phyloP scores from a whole-genome alignment of 164 flowering plant species.

The Dillenia turbinata region DNA sequence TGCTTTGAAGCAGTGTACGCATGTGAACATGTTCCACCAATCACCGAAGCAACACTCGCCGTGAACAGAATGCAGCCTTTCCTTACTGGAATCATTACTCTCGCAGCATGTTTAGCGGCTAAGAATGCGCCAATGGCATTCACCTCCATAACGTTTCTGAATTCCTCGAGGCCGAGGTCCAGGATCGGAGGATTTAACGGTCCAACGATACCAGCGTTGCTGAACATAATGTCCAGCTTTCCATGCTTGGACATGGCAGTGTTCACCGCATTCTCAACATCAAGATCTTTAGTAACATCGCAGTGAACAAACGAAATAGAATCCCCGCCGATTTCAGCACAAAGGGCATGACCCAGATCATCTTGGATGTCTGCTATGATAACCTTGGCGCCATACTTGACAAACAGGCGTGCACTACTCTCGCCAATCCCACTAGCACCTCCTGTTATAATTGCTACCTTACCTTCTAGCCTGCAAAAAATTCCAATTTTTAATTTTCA shows the following conservation, averaged over 20 bases:
- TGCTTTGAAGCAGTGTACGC: constrained; percentile 30
- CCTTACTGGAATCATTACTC: constrained; percentile 30
- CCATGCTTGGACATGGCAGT: constrained; percentile 11
- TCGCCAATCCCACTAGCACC: constrained; percentile 19
- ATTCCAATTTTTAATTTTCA: too few species aligned
- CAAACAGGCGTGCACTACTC: constrained; percentile 8
- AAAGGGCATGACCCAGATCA: constrained; percentile 5
- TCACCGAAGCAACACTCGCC: constrained; percentile 17
- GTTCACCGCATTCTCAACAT: constrained; percentile 13
- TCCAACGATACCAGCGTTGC: constrained; percentile 21
- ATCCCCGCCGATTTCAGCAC: background rate
- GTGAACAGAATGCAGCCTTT: constrained; percentile 32
- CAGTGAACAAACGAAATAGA: constrained; percentile 5
- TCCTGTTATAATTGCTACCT: constrained; percentile 18
- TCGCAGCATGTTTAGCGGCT: constrained; percentile 40
- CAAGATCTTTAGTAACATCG: constrained; percentile 12
- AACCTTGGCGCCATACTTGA: constrained; percentile 14
- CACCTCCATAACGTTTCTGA: constrained; percentile 9
- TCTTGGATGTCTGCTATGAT: constrained; percentile 17
- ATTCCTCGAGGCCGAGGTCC: background rate
- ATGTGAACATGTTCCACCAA: constrained; percentile 11
- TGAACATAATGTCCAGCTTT: constrained; percentile 28
- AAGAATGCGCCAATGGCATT: constrained; percentile 16
- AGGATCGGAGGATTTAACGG: background rate
- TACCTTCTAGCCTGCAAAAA: constrained; percentile 6